These are phyloP conservation scores for Clitoria ternatea DNA, from an alignment of 306 rosid genomes.

Conservation along the genomic window DNA sequence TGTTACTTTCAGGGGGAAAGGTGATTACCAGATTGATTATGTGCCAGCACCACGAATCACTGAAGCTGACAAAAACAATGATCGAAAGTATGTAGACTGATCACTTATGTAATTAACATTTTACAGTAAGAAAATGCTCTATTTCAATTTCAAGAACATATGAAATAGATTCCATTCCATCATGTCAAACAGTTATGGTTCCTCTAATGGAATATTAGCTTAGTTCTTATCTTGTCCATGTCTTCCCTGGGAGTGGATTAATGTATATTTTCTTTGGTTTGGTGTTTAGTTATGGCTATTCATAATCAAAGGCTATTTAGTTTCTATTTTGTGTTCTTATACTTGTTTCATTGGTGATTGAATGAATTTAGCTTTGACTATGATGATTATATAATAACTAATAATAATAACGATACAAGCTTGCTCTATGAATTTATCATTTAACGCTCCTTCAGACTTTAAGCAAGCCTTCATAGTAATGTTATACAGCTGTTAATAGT, in stretches of 20 bases:
- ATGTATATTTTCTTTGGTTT: background rate
- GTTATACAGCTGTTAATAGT: constrained; percentile 1
- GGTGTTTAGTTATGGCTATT: background rate
- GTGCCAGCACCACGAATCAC: constrained; percentile 88
- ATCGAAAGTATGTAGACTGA: constrained; percentile 55
- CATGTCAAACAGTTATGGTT: background rate
- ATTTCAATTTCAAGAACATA: background rate
- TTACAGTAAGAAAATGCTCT: background rate
- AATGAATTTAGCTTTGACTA: constrained; percentile 3
- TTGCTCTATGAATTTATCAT: background rate
- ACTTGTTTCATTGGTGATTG: background rate
- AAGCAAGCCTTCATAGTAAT: background rate
- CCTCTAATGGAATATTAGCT: background rate
- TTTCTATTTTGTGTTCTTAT: background rate
- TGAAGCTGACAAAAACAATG: constrained; percentile 88
- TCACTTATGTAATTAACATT: background rate
- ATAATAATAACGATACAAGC: too few species aligned
- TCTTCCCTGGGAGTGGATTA: background rate
- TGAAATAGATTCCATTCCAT: constrained; percentile 5
- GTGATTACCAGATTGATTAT: constrained; percentile 89
- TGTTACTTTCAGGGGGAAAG: constrained; percentile 52
- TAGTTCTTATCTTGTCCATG: background rate
- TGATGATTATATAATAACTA: background rate
- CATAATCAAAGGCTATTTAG: background rate
- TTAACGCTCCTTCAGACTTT: background rate